Evolutionary conservation across 768 basidiomycete genomes (phyloP), one percentile per base, ranked within the genome.

Genomic region (Lactarius hengduanensis): DNA sequence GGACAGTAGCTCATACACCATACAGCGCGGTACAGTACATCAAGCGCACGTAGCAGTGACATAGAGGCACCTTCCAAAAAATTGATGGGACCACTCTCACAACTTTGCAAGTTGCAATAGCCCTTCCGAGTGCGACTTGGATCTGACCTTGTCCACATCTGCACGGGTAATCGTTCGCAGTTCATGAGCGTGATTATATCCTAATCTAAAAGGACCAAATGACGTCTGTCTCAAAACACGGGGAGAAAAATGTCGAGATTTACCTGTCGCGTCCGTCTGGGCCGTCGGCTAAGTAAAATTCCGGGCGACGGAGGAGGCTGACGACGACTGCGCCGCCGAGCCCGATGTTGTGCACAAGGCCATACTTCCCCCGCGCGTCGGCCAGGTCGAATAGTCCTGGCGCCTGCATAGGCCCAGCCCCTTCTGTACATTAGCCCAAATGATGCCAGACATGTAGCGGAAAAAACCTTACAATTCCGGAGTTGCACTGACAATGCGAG

Each of bases 321-420:
- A 91, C 85, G 34, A 92, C 90, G 3, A 85, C 90, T 20, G 91
- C 90, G 56, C 90, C 89, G 63, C 92, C 92, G 30, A 93, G 81
- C 18, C 91, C 92, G 54, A 94, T 80, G 73, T 95, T 94, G 69
- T 94, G 93, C 11, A 91, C 86, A 13, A 95, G 79, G 4, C 89
- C 91, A 69, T 83, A 91, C 76, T 91, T 92, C 1, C 90, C 90
- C 38, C 86, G 86, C 71, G 80, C 80, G 72, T 91, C 90, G 2
- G 80, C 50, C 4, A 72, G 79, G 64, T 86, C 80, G 69, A 92
- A 90, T 55, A 93, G 79, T 8, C 85, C 87, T 1, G 86, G 85
- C 2, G 85, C 89, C 78, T 92, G 91, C 90, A 92, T 90, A 34
- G 88, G 88, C 40, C 91, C 91, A 4, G 90, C 89, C 90, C 89